phyloP scores from a whole-genome alignment of 306 rosid genomes.

The Mimosa bimucronata region DNA sequence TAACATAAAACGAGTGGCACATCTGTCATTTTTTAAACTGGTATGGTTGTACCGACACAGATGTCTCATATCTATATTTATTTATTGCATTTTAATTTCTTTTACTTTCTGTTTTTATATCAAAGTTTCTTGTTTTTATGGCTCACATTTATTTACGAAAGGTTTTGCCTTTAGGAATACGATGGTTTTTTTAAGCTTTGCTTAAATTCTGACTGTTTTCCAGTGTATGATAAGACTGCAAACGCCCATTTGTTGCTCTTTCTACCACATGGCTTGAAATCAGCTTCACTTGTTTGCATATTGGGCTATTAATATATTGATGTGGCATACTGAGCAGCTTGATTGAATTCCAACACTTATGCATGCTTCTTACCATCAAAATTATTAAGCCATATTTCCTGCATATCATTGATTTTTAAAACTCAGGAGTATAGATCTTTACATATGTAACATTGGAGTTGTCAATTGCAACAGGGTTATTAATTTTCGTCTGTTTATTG shows the following conservation, averaged over 20 bases:
- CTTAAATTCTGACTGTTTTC: neutral
- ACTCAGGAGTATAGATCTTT: neutral
- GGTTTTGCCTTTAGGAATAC: neutral
- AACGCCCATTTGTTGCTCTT: conserved; percentile 17
- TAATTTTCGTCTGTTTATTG: neutral
- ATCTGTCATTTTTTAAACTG: neutral
- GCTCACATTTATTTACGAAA: neutral
- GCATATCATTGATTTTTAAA: neutral
- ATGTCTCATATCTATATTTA: neutral
- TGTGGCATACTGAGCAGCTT: neutral
- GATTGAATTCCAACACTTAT: conserved; percentile 12
- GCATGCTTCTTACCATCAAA: conserved; percentile 3
- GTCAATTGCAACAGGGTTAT: conserved; percentile 7
- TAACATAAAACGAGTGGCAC: neutral
- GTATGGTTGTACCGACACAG: neutral
- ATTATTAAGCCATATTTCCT: neutral
- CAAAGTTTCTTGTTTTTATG: neutral
- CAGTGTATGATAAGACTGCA: neutral
- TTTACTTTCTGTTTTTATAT: too few relatives aligned
- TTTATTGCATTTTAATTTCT: neutral
- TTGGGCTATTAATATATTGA: neutral
- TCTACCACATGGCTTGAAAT: neutral
- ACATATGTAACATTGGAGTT: neutral
- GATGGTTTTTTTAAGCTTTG: neutral
- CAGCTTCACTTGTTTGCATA: neutral